These are phyloP conservation scores for Tricholoma bakamatsutake DNA, from an alignment of 768 basidiomycete genomes.

Conservation along the genomic window DNA sequence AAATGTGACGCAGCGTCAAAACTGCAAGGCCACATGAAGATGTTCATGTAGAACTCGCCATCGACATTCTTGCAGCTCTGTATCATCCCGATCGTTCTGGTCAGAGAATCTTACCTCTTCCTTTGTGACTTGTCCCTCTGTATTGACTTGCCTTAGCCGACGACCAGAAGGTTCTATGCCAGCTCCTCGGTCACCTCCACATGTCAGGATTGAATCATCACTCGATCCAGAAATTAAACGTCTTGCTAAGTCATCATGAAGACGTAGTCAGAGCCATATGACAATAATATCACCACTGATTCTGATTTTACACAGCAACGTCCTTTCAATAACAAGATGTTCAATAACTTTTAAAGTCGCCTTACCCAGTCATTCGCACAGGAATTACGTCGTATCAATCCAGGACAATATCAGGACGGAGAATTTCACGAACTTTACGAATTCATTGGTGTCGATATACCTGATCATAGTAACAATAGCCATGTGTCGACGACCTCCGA, in stretches of 20 bases:
- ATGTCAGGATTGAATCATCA: constrained; percentile 29
- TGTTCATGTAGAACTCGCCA: constrained; percentile 54
- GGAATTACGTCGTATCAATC: constrained; percentile 35
- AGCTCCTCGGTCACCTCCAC: constrained; percentile 56
- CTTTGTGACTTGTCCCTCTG: not conserved
- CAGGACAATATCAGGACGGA: constrained; percentile 29
- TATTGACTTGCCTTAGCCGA: constrained; percentile 36
- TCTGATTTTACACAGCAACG: constrained; percentile 37
- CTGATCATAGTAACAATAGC: constrained; percentile 18
- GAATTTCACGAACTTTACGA: constrained; percentile 38
- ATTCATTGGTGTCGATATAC: constrained; percentile 35
- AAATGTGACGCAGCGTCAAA: constrained; percentile 3
- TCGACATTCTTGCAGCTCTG: constrained; percentile 45
- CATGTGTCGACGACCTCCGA: constrained; percentile 2
- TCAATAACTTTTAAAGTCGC: constrained; percentile 46
- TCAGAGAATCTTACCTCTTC: constrained; percentile 13
- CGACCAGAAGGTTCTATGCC: constrained; percentile 57
- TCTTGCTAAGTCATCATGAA: constrained; percentile 45
- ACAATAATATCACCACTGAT: not conserved
- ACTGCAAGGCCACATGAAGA: constrained; percentile 15
- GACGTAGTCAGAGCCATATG: constrained; percentile 27
- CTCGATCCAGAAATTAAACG: constrained; percentile 40
- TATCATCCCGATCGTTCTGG: constrained; percentile 44
- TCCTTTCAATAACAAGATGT: constrained; percentile 52
- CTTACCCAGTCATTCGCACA: constrained; percentile 38